These are phyloP conservation scores for Saccharomyces pastorianus DNA, from an alignment of 1,139 yeast genomes.

Conservation along the genomic window DNA sequence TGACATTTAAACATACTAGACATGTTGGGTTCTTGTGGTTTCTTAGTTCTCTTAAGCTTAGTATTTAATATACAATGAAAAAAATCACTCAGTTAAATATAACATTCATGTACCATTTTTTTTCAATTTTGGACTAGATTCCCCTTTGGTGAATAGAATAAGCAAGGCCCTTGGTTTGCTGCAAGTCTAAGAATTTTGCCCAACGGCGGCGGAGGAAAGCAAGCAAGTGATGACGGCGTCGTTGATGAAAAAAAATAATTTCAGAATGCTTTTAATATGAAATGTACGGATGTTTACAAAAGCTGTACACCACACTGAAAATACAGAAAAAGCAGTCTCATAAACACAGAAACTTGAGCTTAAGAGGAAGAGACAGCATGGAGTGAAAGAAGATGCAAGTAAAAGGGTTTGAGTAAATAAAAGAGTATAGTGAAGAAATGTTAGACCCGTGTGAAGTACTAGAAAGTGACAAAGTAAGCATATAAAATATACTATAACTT, in stretches of 20 bases:
- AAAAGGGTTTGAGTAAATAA: background rate
- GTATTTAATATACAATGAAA: background rate
- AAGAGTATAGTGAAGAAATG: background rate
- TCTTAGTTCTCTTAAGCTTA: background rate
- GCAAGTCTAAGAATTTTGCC: background rate
- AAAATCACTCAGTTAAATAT: background rate
- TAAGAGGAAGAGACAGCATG: background rate
- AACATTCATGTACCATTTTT: background rate
- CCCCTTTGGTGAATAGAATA: no score
- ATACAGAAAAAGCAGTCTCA: background rate
- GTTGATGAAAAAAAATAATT: no score
- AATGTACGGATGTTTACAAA: background rate
- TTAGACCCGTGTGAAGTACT: constrained; percentile 1
- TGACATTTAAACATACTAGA: background rate
- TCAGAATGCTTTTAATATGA: background rate
- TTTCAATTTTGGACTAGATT: background rate
- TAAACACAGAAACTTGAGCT: no score
- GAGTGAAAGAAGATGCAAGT: background rate
- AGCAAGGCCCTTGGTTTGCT: no score
- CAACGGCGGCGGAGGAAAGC: background rate
- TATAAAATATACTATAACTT: background rate
- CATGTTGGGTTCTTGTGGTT: background rate
- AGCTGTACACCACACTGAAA: background rate
- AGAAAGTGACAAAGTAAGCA: background rate
- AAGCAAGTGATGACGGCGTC: no score